Percentiles rank a stretch among this genome's conserved stretches.
Evolutionary conservation across 179 eudicot species (phyloP).

Genomic region (Beta macrorhiza): DNA sequence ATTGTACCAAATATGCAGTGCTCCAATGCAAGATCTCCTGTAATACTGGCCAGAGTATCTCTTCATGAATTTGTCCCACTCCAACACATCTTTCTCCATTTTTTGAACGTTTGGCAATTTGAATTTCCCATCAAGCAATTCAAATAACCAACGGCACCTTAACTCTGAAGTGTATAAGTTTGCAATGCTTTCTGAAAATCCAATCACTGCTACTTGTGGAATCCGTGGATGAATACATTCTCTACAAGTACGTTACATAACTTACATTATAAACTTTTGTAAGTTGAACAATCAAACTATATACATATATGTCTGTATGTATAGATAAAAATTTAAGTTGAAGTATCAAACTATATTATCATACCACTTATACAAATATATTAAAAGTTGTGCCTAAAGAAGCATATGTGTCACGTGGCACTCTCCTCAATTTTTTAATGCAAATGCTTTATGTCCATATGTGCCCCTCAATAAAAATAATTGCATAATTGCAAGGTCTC

Average conservation of each 20-base stretch:
- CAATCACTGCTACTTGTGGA: constrained; percentile 56
- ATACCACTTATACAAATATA: too few relatives aligned
- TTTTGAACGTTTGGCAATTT: constrained; percentile 41
- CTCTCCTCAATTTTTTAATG: too few relatives aligned
- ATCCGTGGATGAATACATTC: constrained; percentile 57
- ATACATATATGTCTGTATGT: too few relatives aligned
- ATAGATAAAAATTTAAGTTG: too few relatives aligned
- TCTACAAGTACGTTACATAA: constrained; percentile 22
- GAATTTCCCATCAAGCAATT: constrained; percentile 50
- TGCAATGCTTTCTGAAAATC: constrained; percentile 52
- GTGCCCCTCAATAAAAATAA: too few relatives aligned
- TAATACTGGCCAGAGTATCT: constrained; percentile 27
- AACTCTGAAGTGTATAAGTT: constrained; percentile 51
- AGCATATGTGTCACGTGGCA: too few relatives aligned
- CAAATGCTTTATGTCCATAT: too few relatives aligned
- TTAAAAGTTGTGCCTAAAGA: too few relatives aligned
- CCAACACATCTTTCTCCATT: constrained; percentile 48
- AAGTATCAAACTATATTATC: too few relatives aligned
- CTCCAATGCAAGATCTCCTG: constrained; percentile 46
- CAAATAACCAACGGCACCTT: constrained; percentile 48
- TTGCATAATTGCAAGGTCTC: too few relatives aligned
- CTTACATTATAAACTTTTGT: too few relatives aligned
- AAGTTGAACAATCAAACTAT: too few relatives aligned
- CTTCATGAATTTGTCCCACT: constrained; percentile 52
- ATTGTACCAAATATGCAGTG: constrained; percentile 49